A percentile compares a stretch with the other conserved stretches of the same genome.
These are phyloP conservation scores for Schizosaccharomyces osmophilus DNA, from an alignment of 805 yeast species.

Conservation along the genomic window DNA sequence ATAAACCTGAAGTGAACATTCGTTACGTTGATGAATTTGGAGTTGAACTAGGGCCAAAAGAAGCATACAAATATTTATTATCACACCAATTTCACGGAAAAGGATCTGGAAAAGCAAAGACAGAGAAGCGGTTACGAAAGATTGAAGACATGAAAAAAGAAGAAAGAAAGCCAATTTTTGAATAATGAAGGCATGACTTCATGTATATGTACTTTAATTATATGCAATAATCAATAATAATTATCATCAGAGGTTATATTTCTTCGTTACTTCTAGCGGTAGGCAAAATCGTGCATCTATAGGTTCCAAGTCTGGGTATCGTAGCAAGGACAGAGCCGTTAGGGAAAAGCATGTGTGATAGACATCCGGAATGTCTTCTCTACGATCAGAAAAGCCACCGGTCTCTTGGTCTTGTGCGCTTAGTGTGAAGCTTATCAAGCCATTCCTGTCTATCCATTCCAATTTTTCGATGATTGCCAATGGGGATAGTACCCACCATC, in stretches of 20 bases:
- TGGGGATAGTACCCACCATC: slow-evolving; percentile 66
- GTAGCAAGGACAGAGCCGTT: slow-evolving; percentile 63
- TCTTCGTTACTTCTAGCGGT: slow-evolving; percentile 27
- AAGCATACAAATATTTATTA: slow-evolving; percentile 43
- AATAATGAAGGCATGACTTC: background rate
- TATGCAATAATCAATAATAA: background rate
- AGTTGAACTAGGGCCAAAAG: slow-evolving; percentile 30
- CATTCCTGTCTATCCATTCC: slow-evolving; percentile 53
- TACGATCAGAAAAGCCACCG: slow-evolving; percentile 87
- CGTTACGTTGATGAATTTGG: slow-evolving; percentile 45
- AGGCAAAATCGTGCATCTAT: slow-evolving; percentile 77
- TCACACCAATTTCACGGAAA: slow-evolving; percentile 60
- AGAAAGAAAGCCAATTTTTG: slow-evolving; percentile 8
- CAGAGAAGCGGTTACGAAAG: slow-evolving; percentile 14
- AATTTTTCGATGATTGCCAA: slow-evolving; percentile 23
- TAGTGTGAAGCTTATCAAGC: slow-evolving; percentile 42
- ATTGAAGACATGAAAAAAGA: slow-evolving; percentile 11
- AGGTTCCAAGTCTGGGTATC: slow-evolving; percentile 29
- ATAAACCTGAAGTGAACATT: slow-evolving; percentile 23
- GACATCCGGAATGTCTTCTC: slow-evolving; percentile 76
- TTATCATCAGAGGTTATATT: background rate
- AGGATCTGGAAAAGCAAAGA: slow-evolving; percentile 15
- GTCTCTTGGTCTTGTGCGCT: slow-evolving; percentile 38
- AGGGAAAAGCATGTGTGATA: slow-evolving; percentile 80
- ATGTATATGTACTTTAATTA: slow-evolving; percentile 1